These are phyloP conservation scores for Akebia trifoliata DNA, from an alignment of 164 flowering plant species.

Conservation along the genomic window DNA sequence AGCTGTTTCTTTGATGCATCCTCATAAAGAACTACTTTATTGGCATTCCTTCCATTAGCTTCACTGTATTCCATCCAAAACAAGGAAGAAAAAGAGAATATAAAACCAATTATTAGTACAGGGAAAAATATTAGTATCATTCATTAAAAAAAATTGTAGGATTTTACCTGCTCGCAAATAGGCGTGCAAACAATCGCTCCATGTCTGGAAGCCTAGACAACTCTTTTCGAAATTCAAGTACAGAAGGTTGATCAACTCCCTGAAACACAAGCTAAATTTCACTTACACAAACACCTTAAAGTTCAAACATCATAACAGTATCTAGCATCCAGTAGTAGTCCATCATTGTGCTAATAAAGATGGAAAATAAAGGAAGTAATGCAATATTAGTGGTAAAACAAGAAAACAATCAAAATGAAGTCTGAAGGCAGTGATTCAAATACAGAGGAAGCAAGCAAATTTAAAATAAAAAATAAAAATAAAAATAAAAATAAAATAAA, in stretches of 20 bases:
- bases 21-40: slow-evolving; percentile 82
- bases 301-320: background rate
- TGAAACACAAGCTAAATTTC: slow-evolving; percentile 26
- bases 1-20: slow-evolving; percentile 92
- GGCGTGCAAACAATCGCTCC: slow-evolving; percentile 85
- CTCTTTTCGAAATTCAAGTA: slow-evolving; percentile 73
- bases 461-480: too few species aligned
- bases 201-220: slow-evolving; percentile 80
- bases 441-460: too few species aligned
- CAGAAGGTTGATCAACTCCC: slow-evolving; percentile 53
- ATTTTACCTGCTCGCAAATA: slow-evolving; percentile 70
- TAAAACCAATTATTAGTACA: background rate
- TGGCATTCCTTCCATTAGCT: slow-evolving; percentile 89
- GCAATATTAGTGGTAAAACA: background rate
- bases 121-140: background rate
- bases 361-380: background rate
- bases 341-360: background rate
- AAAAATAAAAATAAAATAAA: too few species aligned
- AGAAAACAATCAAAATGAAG: background rate
- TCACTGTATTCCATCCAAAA: slow-evolving; percentile 49
- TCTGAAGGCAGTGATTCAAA: too few species aligned
- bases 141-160: background rate
- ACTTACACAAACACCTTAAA: slow-evolving; percentile 3
- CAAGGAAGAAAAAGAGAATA: background rate
- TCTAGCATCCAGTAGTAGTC: background rate